Percentiles rank a stretch among this genome's conserved stretches.
phyloP scores from a whole-genome alignment of 257 asterid species.

The Marsdenia floribunda region DNA sequence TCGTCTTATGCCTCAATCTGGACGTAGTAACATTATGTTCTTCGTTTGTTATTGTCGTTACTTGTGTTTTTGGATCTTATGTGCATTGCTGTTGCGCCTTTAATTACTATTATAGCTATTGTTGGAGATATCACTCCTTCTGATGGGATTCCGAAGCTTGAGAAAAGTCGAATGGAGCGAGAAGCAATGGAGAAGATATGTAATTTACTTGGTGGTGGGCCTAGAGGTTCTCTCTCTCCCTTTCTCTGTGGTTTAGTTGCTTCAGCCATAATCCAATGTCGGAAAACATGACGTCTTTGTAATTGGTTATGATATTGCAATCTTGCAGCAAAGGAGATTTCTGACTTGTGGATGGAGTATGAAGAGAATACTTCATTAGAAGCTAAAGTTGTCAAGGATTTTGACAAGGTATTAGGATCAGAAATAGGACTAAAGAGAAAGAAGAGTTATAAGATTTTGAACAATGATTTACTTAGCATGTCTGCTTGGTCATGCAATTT shows the following conservation, averaged over 20 bases:
- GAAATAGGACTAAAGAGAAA: not conserved
- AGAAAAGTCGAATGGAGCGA: slow-evolving; percentile 74
- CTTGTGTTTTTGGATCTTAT: not conserved
- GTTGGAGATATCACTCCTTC: slow-evolving; percentile 93
- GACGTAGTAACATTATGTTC: not conserved
- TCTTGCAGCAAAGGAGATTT: slow-evolving; percentile 77
- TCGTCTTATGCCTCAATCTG: not conserved
- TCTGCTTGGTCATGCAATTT: not conserved
- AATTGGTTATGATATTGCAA: slow-evolving; percentile 1
- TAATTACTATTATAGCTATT: slow-evolving; percentile 46
- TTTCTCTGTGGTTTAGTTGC: not conserved
- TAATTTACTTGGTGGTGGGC: slow-evolving; percentile 85
- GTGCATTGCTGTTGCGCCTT: not conserved
- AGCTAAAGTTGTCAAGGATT: slow-evolving; percentile 95
- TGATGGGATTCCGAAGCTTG: slow-evolving; percentile 86
- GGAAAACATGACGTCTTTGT: not conserved
- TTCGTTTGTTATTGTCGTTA: not conserved
- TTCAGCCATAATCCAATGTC: not conserved
- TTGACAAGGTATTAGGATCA: slow-evolving; percentile 65
- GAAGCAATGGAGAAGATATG: slow-evolving; percentile 86
- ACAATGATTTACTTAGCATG: not conserved
- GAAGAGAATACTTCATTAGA: slow-evolving; percentile 77
- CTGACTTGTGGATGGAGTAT: slow-evolving; percentile 90
- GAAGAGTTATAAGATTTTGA: not conserved
- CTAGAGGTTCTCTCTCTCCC: slow-evolving; percentile 46